Evolutionary conservation across 1,139 yeast species (phyloP).

Genomic region (Nakaseomyces sp.): DNA sequence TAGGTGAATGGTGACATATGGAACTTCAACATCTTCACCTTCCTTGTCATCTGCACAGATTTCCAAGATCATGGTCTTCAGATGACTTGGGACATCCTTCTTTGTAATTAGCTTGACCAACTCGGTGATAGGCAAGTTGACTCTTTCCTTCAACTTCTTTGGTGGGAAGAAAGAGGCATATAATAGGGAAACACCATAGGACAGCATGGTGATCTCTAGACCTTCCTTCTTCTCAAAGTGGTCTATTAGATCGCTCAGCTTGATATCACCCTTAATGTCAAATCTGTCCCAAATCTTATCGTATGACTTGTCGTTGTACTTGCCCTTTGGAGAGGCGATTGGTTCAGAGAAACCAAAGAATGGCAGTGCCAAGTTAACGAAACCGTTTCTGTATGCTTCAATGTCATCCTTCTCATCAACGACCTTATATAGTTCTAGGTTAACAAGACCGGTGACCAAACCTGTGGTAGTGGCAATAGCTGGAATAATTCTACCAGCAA

Average conservation of each 20-base stretch:
- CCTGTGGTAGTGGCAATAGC: constrained; percentile 99
- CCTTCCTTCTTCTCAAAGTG: constrained; percentile 76
- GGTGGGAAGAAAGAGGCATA: constrained; percentile 94
- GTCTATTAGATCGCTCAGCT: constrained; percentile 66
- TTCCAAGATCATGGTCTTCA: constrained; percentile 73
- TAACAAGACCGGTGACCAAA: constrained; percentile 87
- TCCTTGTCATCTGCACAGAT: constrained; percentile 84
- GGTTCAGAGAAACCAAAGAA: constrained; percentile 97
- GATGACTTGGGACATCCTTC: constrained; percentile 70
- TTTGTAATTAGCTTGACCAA: constrained; percentile 76
- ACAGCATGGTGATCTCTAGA: constrained; percentile 79
- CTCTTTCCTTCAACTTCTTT: constrained; percentile 74
- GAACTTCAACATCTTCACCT: constrained; percentile 95
- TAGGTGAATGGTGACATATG: constrained; percentile 60
- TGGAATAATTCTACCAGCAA: constrained; percentile 93
- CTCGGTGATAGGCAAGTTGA: constrained; percentile 56
- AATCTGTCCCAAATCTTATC: constrained; percentile 96
- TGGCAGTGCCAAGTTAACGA: constrained; percentile 87
- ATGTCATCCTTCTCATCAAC: constrained; percentile 62
- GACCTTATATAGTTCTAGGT: constrained; percentile 85
- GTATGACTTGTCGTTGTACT: constrained; percentile 69
- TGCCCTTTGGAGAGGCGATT: constrained; percentile 69
- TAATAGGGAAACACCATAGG: constrained; percentile 80
- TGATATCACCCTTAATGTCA: constrained; percentile 67
- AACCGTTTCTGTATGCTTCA: constrained; percentile 91